Conservation (phyloP, 352 stramenopile genomes). For the Stephanocyclus meneghinianus region DNA sequence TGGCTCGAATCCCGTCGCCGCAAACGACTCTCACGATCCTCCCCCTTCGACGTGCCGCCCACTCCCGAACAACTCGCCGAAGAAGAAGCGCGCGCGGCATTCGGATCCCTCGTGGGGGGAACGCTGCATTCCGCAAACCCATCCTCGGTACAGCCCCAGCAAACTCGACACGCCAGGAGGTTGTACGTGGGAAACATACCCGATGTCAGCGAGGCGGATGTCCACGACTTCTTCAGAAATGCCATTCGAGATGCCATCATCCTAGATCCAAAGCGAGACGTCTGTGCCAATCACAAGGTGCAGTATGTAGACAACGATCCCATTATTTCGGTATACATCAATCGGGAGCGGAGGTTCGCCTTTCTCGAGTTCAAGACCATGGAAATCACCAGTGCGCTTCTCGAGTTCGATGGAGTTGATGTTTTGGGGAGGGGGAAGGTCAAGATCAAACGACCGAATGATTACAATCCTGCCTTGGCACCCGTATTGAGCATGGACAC, state of each 20-base stretch:
- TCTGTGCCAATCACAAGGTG: conserved; percentile 84
- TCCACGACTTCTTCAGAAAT: conserved; percentile 71
- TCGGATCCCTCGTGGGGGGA: conserved; percentile 16
- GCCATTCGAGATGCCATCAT: conserved; percentile 62
- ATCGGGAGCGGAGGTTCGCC: conserved; percentile 93
- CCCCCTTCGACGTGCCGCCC: conserved; percentile 71
- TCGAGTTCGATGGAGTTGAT: conserved; percentile 93
- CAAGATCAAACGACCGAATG: conserved; percentile 95
- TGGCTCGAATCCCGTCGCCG: conserved; percentile 72
- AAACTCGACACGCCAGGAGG: conserved; percentile 92
- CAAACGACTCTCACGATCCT: conserved; percentile 61
- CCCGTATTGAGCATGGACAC: conserved; percentile 73
- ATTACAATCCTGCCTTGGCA: conserved; percentile 94
- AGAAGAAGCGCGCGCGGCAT: conserved; percentile 39
- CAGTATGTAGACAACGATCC: conserved; percentile 63
- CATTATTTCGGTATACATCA: conserved; percentile 90
- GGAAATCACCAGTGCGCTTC: conserved; percentile 93
- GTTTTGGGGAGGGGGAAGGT: conserved; percentile 90
- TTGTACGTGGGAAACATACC: conserved; percentile 93
- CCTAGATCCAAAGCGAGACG: conserved; percentile 83
- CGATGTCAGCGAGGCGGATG: conserved; percentile 58
- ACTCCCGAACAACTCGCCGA: conserved; percentile 60
- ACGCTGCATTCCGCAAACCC: not conserved
- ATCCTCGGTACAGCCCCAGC: conserved; percentile 77
- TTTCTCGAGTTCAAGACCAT: conserved; percentile 97